Evolutionary conservation across 768 basidiomycete genomes (phyloP).

Genomic region (Paxillus ammoniavirescens): DNA sequence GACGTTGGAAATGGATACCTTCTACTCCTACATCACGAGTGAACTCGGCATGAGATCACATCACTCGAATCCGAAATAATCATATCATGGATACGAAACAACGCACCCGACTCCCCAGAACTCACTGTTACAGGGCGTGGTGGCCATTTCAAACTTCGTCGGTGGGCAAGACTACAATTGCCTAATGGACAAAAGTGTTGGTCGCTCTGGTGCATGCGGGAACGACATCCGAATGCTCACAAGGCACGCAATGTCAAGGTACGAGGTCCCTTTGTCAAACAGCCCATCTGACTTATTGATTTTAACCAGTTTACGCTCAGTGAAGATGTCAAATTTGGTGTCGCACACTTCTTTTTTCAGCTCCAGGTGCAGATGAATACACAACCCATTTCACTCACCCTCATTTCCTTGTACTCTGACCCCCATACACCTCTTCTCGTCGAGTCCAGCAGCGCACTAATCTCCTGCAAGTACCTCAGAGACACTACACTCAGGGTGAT

Average conservation of each 20-base stretch:
- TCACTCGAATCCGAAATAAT: background rate
- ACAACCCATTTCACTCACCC: constrained; percentile 9
- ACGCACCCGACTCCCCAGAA: background rate
- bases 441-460: background rate
- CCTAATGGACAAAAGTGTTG: constrained; percentile 22
- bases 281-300: too few relatives aligned
- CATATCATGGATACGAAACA: background rate
- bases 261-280: too few relatives aligned
- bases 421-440: constrained; percentile 13
- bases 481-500: background rate
- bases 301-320: background rate
- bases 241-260: constrained; percentile 12
- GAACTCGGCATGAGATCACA: background rate
- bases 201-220: constrained; percentile 9
- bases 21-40: background rate
- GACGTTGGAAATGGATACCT: background rate
- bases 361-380: background rate
- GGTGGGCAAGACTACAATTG: constrained; percentile 20
- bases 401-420: constrained; percentile 19
- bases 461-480: constrained; percentile 1
- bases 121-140: background rate
- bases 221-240: constrained; percentile 7
- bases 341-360: constrained; percentile 21
- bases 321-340: constrained; percentile 6
- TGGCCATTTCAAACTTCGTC: background rate